phyloP scores from a whole-genome alignment of 2,329 filamentous ascomycete genomes.

The Epichloe uncinata region DNA sequence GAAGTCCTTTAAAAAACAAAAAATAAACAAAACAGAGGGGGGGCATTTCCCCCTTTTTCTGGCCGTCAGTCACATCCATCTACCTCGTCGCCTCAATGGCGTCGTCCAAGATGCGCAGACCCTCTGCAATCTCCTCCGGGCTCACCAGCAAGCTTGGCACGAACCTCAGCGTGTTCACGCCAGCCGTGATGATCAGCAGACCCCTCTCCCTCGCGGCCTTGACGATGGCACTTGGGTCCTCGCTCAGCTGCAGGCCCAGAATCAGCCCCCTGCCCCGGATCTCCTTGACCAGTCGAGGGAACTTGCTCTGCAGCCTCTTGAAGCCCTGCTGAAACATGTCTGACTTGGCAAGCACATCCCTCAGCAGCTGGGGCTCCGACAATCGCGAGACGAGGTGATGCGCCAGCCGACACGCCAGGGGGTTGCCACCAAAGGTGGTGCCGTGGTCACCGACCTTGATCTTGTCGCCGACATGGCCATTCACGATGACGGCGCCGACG shows the following conservation, averaged over 20 bases:
- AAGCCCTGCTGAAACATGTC: constrained; percentile 36
- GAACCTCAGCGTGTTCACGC: constrained; percentile 83
- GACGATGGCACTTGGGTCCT: constrained; percentile 61
- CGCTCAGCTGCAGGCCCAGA: constrained; percentile 68
- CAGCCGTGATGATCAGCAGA: constrained; percentile 80
- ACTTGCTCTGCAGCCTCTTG: constrained; percentile 30
- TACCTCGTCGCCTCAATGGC: constrained; percentile 36
- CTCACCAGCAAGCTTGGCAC: constrained; percentile 77
- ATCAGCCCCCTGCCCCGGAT: constrained; percentile 75
- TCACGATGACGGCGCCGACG: constrained; percentile 56
- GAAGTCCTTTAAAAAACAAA: no score
- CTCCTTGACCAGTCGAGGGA: constrained; percentile 61
- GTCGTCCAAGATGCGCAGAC: constrained; percentile 61
- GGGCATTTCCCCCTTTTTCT: no score
- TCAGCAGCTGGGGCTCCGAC: constrained; percentile 55
- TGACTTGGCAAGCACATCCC: constrained; percentile 53
- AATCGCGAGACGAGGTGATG: constrained; percentile 75
- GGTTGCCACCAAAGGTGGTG: constrained; percentile 89
- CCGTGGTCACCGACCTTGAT: constrained; percentile 64
- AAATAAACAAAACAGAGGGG: no score
- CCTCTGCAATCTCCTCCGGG: constrained; percentile 66
- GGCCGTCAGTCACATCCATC: not conserved
- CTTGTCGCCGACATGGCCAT: constrained; percentile 25
- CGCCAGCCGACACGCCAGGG: constrained; percentile 74
- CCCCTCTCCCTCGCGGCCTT: constrained; percentile 80